phyloP scores from a whole-genome alignment of 192 early-diverging fungal genomes.

The Funneliformis mosseae region DNA sequence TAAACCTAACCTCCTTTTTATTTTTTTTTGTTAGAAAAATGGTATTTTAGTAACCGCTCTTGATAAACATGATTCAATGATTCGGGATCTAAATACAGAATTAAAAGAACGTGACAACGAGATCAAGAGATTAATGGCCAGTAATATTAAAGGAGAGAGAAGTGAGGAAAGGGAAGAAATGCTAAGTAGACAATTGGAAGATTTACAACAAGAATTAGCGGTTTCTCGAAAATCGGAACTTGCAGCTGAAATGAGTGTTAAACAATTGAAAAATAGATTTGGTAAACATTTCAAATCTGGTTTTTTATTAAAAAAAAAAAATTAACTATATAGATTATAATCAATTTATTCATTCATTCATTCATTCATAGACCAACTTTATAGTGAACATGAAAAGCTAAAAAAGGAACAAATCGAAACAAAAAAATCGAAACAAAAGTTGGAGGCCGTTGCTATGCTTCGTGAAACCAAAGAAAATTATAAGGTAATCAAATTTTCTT shows the following conservation, averaged over 20 bases:
- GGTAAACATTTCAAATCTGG: conserved; percentile 35
- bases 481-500: not conserved
- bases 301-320: too few relatives aligned
- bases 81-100: conserved; percentile 29
- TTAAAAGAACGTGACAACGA: conserved; percentile 38
- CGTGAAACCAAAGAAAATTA: conserved; percentile 18
- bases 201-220: conserved; percentile 45
- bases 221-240: conserved; percentile 41
- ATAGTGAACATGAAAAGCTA: conserved; percentile 37
- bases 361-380: conserved; percentile 39
- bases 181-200: conserved; percentile 45
- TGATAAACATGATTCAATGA: conserved; percentile 26
- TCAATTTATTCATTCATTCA: not conserved
- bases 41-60: conserved; percentile 17
- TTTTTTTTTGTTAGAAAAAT: conserved; percentile 17
- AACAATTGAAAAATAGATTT: conserved; percentile 46
- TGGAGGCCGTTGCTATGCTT: conserved; percentile 30
- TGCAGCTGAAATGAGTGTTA: conserved; percentile 41
- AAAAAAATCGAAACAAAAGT: conserved; percentile 14
- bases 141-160: conserved; percentile 36
- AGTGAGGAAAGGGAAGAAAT: conserved; percentile 43
- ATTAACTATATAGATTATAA: not conserved
- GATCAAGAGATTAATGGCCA: conserved; percentile 34
- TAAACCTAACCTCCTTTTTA: too few relatives aligned
- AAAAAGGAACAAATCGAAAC: conserved; percentile 39